These are phyloP conservation scores for Phytophthora niederhauseri DNA, from an alignment of 352 stramenopile species.

Conservation along the genomic window DNA sequence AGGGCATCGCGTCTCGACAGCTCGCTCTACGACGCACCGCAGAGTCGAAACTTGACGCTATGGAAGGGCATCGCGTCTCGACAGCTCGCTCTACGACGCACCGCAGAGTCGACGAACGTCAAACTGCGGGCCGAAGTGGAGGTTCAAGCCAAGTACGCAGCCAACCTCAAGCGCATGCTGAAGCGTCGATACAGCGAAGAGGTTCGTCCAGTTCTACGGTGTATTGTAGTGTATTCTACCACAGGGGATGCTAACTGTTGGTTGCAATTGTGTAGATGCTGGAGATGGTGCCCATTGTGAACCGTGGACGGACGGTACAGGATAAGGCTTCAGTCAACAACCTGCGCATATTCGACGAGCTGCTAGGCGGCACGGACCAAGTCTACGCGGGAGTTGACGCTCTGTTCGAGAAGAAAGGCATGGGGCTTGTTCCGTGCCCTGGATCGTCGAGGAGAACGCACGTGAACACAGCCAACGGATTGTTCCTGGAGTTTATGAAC, in stretches of 20 bases:
- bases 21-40: slow-evolving; percentile 4
- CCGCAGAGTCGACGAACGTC: no score
- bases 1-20: slow-evolving; percentile 14
- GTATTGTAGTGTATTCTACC: no score
- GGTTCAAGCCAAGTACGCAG: slow-evolving; percentile 9
- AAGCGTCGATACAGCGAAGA: slow-evolving; percentile 31
- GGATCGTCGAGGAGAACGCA: not conserved
- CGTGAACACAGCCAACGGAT: slow-evolving; percentile 8
- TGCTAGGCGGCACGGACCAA: slow-evolving; percentile 6
- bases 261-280: slow-evolving; percentile 19
- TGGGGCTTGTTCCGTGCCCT: slow-evolving; percentile 11
- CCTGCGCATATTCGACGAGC: slow-evolving; percentile 11
- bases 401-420: slow-evolving; percentile 19
- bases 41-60: no score
- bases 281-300: slow-evolving; percentile 21
- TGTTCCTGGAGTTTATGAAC: slow-evolving; percentile 25
- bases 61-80: no score
- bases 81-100: no score
- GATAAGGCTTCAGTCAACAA: not conserved
- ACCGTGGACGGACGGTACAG: not conserved
- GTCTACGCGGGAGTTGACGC: slow-evolving; percentile 15
- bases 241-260: not conserved
- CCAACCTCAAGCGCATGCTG: slow-evolving; percentile 32
- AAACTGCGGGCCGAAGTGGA: slow-evolving; percentile 9
- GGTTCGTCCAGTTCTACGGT: not conserved